A percentile compares a stretch with the other conserved stretches of the same genome.
These are phyloP conservation scores for Boletus barrowsii DNA, from an alignment of 768 basidiomycete genomes.

Conservation along the genomic window DNA sequence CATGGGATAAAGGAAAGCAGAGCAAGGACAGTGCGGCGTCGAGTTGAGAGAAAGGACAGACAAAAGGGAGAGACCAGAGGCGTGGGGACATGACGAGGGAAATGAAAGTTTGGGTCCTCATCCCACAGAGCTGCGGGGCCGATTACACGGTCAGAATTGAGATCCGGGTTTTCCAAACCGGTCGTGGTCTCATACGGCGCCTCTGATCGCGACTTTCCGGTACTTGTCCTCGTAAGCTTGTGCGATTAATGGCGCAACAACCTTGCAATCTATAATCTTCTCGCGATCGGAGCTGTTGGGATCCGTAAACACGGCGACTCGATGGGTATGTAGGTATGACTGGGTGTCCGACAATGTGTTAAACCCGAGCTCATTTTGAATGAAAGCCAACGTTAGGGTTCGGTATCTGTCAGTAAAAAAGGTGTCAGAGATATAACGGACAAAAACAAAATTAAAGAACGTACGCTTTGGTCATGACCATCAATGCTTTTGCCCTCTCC, in stretches of 20 bases:
- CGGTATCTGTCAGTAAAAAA: slow-evolving; percentile 59
- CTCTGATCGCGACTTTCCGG: slow-evolving; percentile 85
- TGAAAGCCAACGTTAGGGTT: slow-evolving; percentile 70
- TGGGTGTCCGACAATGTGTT: slow-evolving; percentile 60
- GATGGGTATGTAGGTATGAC: slow-evolving; percentile 69
- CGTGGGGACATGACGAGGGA: slow-evolving; percentile 8
- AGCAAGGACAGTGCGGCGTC: slow-evolving; percentile 9
- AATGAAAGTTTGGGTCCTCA: slow-evolving; percentile 11
- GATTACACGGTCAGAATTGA: not conserved
- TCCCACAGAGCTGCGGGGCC: slow-evolving; percentile 13
- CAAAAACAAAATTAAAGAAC: slow-evolving; percentile 31
- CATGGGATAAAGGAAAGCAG: slow-evolving; percentile 6
- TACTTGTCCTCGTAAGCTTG: slow-evolving; percentile 78
- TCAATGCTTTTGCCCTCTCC: slow-evolving; percentile 81
- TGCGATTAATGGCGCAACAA: slow-evolving; percentile 51
- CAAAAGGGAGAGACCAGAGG: slow-evolving; percentile 8
- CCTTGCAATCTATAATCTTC: slow-evolving; percentile 71
- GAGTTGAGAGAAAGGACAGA: slow-evolving; percentile 13
- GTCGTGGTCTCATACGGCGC: slow-evolving; percentile 63
- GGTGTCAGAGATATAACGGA: slow-evolving; percentile 1
- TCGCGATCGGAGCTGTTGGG: slow-evolving; percentile 58
- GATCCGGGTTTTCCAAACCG: slow-evolving; percentile 4
- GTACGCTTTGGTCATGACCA: slow-evolving; percentile 91
- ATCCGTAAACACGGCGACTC: slow-evolving; percentile 64
- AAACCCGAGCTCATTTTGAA: slow-evolving; percentile 83